Evolutionary conservation across 345 rosid species (phyloP).

Genomic region (Rhizophora apiculata): DNA sequence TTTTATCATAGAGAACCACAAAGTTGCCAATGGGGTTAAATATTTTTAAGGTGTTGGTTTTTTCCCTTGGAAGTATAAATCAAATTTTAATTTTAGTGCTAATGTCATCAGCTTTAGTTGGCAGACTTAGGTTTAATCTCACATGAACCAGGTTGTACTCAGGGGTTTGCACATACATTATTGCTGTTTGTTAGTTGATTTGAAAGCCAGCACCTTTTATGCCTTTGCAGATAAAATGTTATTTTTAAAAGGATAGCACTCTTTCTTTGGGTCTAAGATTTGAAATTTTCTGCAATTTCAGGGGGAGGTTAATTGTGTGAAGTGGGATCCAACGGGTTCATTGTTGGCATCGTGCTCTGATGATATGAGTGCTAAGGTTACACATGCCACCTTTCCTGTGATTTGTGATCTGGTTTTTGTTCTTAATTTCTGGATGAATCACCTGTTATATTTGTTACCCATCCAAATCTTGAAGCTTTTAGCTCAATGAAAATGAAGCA

Average conservation of each 20-base stretch:
- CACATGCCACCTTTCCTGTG: constrained; percentile 1
- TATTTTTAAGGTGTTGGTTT: background rate
- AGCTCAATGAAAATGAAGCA: background rate
- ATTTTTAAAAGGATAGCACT: background rate
- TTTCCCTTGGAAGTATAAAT: background rate
- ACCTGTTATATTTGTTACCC: background rate
- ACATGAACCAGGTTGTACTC: background rate
- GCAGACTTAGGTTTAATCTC: background rate
- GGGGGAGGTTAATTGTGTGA: constrained; percentile 99
- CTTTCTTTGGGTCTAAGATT: constrained; percentile 17
- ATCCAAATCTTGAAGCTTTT: background rate
- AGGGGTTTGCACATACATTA: background rate
- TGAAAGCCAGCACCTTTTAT: no score
- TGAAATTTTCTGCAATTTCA: constrained; percentile 35
- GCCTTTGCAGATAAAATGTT: no score
- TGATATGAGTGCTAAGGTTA: constrained; percentile 93
- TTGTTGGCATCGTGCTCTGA: constrained; percentile 97
- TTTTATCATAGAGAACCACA: background rate
- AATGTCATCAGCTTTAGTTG: background rate
- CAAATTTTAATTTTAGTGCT: background rate
- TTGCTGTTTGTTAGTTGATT: background rate
- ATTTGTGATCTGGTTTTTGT: background rate
- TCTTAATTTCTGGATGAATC: background rate
- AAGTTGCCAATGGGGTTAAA: background rate
- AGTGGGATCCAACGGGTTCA: constrained; percentile 98